Evolutionary conservation across 805 yeast species (phyloP).

Genomic region (Priceomyces castillae): DNA sequence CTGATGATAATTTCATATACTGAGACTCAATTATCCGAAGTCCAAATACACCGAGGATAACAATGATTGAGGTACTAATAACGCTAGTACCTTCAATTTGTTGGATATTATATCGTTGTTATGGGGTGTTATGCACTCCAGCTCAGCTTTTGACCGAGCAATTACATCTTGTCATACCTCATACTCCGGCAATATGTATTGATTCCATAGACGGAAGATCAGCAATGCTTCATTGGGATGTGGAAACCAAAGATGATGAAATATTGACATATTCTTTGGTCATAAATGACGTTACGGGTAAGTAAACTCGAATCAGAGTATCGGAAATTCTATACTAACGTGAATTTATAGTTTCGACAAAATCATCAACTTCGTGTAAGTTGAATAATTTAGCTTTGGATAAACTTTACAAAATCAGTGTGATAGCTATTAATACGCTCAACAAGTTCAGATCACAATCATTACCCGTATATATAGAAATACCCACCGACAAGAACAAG

Average conservation of each 20-base stretch:
- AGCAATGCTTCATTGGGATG: slow-evolving; percentile 57
- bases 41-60: not conserved
- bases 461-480: slow-evolving; percentile 31
- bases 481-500: slow-evolving; percentile 12
- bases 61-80: slow-evolving; percentile 32
- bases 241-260: slow-evolving; percentile 27
- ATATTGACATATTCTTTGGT: slow-evolving; percentile 31
- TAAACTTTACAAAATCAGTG: slow-evolving; percentile 32
- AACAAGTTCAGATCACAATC: slow-evolving; percentile 36
- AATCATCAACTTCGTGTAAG: slow-evolving; percentile 34
- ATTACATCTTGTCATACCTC: slow-evolving; percentile 54
- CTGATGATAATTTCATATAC: not conserved
- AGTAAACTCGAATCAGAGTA: not conserved
- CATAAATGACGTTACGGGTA: slow-evolving; percentile 31
- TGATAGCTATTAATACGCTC: slow-evolving; percentile 34
- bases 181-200: slow-evolving; percentile 51
- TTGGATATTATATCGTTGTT: slow-evolving; percentile 42
- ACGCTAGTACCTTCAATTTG: slow-evolving; percentile 34
- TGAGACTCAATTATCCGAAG: not conserved
- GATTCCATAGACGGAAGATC: slow-evolving; percentile 48
- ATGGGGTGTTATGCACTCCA: slow-evolving; percentile 40
- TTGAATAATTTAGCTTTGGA: slow-evolving; percentile 27
- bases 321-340: slow-evolving; percentile 8
- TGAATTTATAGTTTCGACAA: slow-evolving; percentile 24
- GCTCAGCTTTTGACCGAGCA: slow-evolving; percentile 44